Conservation (phyloP, 2,329 filamentous ascomycete species). For the Fusarium virguliforme region DNA sequence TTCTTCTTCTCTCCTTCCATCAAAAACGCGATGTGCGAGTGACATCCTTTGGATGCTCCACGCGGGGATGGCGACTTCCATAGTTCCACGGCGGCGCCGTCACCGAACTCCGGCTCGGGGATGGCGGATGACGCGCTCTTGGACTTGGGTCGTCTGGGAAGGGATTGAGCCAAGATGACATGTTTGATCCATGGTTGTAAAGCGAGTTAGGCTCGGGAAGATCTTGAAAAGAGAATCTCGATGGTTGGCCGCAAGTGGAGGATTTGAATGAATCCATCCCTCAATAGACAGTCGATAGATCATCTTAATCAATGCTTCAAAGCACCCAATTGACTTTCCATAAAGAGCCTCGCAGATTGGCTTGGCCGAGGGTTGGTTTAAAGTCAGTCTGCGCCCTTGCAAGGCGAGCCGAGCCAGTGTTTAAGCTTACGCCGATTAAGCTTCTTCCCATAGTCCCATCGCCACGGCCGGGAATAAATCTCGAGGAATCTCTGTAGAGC, state of each 20-base stretch:
- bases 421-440: slow-evolving; percentile 12
- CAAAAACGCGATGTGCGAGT: background rate
- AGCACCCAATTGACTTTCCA: slow-evolving; percentile 28
- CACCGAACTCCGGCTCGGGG: slow-evolving; percentile 12
- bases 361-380: background rate
- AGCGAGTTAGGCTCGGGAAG: background rate
- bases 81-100: slow-evolving; percentile 25
- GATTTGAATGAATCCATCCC: background rate
- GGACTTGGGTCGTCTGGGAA: background rate
- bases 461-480: slow-evolving; percentile 3
- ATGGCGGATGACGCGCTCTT: slow-evolving; percentile 7
- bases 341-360: background rate
- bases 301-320: slow-evolving; percentile 8
- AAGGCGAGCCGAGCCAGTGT: background rate
- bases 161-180: background rate
- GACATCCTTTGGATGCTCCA: slow-evolving; percentile 15
- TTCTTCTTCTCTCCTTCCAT: background rate
- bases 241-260: background rate
- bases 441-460: slow-evolving; percentile 8
- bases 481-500: background rate
- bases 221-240: background rate
- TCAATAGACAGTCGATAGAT: background rate
- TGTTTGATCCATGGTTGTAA: background rate
- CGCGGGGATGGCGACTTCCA: slow-evolving; percentile 3
- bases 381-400: background rate